A percentile compares a stretch with the other conserved stretches of the same genome.
Evolutionary conservation across 73 alveolate species (phyloP).

Genomic region (Blepharisma stoltei): DNA sequence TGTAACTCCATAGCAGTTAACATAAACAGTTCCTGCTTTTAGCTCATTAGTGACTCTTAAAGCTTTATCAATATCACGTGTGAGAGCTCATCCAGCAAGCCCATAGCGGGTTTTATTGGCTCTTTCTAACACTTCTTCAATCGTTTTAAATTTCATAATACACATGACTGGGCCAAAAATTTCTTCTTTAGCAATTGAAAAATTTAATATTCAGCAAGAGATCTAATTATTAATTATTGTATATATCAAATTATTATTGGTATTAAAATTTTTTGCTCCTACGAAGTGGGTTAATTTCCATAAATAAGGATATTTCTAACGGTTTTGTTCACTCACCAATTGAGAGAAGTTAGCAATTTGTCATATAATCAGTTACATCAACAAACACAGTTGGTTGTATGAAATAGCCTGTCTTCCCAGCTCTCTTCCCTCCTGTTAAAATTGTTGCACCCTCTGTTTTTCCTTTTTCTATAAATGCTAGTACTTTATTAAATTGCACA

Average conservation of each 20-base stretch:
- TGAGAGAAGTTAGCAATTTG: too few relatives aligned
- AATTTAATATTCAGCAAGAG: too few relatives aligned
- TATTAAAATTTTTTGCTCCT: too few relatives aligned
- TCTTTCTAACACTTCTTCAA: constrained; percentile 84
- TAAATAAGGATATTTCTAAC: too few relatives aligned
- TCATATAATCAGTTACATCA: constrained; percentile 83
- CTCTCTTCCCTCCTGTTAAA: constrained; percentile 83
- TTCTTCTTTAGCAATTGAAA: constrained; percentile 66
- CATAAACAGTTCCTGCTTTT: constrained; percentile 83
- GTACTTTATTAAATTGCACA: constrained; percentile 63
- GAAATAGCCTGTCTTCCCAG: constrained; percentile 53
- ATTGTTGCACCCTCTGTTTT: constrained; percentile 81
- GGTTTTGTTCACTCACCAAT: too few relatives aligned
- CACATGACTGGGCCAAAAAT: constrained; percentile 86
- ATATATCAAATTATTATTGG: too few relatives aligned
- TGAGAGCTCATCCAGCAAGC: constrained; percentile 84
- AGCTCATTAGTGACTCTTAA: constrained; percentile 58
- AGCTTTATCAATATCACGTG: constrained; percentile 63
- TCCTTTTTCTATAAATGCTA: constrained; percentile 70
- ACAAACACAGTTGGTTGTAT: constrained; percentile 82
- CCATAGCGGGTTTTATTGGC: constrained; percentile 90
- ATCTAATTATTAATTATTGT: constrained; percentile 74
- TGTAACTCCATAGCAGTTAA: constrained; percentile 60
- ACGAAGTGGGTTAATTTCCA: too few relatives aligned
- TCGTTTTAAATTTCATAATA: constrained; percentile 69